These are phyloP conservation scores for Penicillium sp. DNA, from an alignment of 2,329 filamentous ascomycete species.

Conservation along the genomic window DNA sequence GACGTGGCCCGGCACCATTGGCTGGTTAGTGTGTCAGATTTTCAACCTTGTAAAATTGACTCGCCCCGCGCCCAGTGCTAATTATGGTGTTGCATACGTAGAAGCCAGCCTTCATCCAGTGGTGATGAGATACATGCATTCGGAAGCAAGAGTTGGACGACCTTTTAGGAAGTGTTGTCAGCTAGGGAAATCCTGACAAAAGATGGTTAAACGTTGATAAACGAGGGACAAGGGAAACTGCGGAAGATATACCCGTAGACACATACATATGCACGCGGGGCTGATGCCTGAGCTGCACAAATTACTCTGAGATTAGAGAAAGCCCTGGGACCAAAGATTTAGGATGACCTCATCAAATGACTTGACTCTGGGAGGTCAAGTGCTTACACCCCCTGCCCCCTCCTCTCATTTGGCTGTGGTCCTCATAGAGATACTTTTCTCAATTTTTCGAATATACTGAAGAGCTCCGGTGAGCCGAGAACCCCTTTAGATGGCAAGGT, in stretches of 20 bases:
- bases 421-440: neutral
- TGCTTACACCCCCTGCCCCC: neutral
- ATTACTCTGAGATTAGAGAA: neutral
- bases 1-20: neutral
- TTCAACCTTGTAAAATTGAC: neutral
- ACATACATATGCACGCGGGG: neutral
- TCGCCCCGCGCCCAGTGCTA: neutral
- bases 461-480: neutral
- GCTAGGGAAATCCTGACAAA: neutral
- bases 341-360: neutral
- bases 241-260: neutral
- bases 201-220: neutral
- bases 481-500: neutral
- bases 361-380: neutral
- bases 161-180: neutral
- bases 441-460: neutral
- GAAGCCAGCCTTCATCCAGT: neutral
- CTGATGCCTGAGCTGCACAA: neutral
- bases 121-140: neutral
- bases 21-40: neutral
- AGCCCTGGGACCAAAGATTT: neutral
- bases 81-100: neutral
- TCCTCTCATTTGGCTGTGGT: neutral
- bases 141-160: neutral
- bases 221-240: neutral